Conservation (phyloP, 257 asterid genomes). For the Rauvolfia tetraphylla region DNA sequence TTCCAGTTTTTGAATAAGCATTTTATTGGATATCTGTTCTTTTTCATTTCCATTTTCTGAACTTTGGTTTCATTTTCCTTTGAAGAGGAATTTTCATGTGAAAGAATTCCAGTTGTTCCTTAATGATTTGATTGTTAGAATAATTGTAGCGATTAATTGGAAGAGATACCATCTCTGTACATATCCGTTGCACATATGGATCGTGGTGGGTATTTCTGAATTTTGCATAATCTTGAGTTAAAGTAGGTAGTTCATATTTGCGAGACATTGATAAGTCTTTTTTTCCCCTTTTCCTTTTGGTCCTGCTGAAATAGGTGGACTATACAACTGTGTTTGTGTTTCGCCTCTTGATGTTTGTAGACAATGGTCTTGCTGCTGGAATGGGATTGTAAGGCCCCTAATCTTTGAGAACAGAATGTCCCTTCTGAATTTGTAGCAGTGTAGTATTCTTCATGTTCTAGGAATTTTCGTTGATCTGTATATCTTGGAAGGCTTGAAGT, state of each 20-base stretch:
- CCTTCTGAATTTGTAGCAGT: neutral
- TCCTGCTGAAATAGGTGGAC: constrained; percentile 58
- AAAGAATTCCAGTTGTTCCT: constrained; percentile 26
- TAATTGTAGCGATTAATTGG: constrained; percentile 91
- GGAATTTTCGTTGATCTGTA: neutral
- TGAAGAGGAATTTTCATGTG: neutral
- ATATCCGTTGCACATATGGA: constrained; percentile 93
- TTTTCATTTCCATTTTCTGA: neutral
- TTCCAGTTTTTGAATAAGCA: neutral
- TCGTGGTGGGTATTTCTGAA: constrained; percentile 58
- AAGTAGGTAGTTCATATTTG: neutral
- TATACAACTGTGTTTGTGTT: constrained; percentile 75
- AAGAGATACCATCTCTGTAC: constrained; percentile 67
- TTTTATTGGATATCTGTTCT: constrained; percentile 1
- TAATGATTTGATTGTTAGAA: constrained; percentile 42
- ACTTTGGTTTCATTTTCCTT: neutral
- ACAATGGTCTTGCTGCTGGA: constrained; percentile 90
- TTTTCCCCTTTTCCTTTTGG: neutral
- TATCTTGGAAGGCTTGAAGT: neutral
- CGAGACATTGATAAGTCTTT: neutral
- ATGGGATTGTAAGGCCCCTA: constrained; percentile 86
- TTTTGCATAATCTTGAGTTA: constrained; percentile 2
- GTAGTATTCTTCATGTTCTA: neutral
- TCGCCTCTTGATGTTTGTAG: constrained; percentile 94
- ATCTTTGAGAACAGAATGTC: neutral